Evolutionary conservation across 2,329 filamentous ascomycete species (phyloP), one percentile per base, ranked within the genome.

Genomic region (Apiospora arundinis): DNA sequence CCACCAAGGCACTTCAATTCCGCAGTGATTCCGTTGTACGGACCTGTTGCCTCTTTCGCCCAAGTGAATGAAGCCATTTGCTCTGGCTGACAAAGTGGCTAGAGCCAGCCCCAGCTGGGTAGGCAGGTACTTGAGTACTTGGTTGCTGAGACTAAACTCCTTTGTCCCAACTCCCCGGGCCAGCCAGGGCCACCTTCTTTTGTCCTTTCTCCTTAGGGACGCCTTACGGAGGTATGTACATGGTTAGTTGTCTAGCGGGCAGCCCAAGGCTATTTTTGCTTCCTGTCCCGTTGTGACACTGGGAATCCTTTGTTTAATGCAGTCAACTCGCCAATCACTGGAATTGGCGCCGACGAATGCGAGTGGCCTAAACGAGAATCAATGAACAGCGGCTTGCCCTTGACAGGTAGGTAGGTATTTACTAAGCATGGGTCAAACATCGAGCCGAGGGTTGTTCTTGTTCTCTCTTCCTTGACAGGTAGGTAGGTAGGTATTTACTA

Each of bases 191-290:
- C n/a, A 14, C 25, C 52, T 23, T 37, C 16, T 60, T 2, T 45
- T 8, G 18, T 40, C 28, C 32, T 63, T 40, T 37, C 52, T 32
- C 49, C 32, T 32, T 32, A 32, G 32, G 32, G 32, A 6, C 3
- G 32, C n/a, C n/a, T 3, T 32, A 32, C 6, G 32, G 32, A 6
- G 32, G 32, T 32, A 32, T 32, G 32, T 32, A 32, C 23, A 23
- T 28, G 25, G 25, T n/a, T 16, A 25, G 6, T 4, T 23, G n/a
- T 52, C 4, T 23, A 28, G 25, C 23, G 23, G 18, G 28, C 32
- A 63, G 12, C 28, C 28, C 52, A 63, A n/a, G 52, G 52, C 28
- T 60, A 60, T 60, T 60, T 60, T 60, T 60, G 52, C 52, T 23
- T 49, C 48, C 23, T 49, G n/a, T 25, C 2, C n/a, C 48, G 48